Evolutionary conservation across 805 yeast species (phyloP).

Genomic region (Aciculoconidium aculeatum): DNA sequence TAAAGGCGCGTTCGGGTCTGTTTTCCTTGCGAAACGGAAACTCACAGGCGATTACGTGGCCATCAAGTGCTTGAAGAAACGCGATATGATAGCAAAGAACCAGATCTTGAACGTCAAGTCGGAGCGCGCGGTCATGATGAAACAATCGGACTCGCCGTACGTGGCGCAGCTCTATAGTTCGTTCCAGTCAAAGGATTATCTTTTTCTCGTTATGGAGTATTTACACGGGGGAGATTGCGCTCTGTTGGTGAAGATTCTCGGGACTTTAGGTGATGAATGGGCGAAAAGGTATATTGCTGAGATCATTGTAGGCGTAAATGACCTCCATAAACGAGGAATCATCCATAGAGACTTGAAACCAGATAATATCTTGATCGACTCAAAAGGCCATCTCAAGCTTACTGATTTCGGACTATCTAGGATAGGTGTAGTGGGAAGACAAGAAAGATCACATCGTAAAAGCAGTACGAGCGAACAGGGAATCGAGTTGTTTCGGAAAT

Average conservation of each 20-base stretch:
- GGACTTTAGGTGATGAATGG: constrained; percentile 84
- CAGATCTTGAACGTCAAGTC: constrained; percentile 92
- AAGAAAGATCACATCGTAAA: constrained; percentile 34
- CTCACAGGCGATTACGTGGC: constrained; percentile 94
- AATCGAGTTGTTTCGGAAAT: constrained; percentile 33
- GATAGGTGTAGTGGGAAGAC: constrained; percentile 83
- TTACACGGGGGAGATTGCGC: constrained; percentile 95
- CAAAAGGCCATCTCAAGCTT: constrained; percentile 80
- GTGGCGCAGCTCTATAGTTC: constrained; percentile 86
- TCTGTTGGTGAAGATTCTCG: constrained; percentile 73
- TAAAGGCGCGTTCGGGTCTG: constrained; percentile 97
- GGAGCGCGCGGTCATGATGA: constrained; percentile 97
- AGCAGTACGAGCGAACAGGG: constrained; percentile 39
- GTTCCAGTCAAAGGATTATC: constrained; percentile 81
- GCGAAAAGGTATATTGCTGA: constrained; percentile 81
- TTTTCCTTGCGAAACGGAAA: constrained; percentile 75
- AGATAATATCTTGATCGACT: constrained; percentile 83
- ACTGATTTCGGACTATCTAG: constrained; percentile 94
- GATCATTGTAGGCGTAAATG: constrained; percentile 83
- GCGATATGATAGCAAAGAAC: constrained; percentile 96
- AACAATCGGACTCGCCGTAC: constrained; percentile 87
- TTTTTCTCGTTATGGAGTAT: constrained; percentile 94
- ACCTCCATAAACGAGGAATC: constrained; percentile 81
- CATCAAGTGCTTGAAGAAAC: constrained; percentile 81
- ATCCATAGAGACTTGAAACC: constrained; percentile 96